Percentiles rank a stretch among this genome's conserved stretches.
Conservation (phyloP, 1,139 yeast genomes). For the Yamadazyma trypodendri region DNA sequence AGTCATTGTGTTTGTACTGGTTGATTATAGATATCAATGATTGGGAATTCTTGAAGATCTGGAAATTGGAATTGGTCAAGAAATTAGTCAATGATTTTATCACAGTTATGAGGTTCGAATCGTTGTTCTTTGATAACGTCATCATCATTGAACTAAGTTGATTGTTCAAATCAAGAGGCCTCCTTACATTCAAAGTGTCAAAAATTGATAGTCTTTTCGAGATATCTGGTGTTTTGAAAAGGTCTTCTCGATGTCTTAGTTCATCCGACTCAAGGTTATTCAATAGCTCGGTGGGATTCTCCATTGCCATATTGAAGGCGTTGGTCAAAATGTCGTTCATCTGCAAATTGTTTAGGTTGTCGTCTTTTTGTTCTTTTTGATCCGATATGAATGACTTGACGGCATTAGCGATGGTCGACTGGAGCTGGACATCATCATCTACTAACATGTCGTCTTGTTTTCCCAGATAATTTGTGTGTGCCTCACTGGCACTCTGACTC, state of each 20-base stretch:
- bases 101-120: constrained; percentile 33
- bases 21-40: constrained; percentile 16
- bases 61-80: constrained; percentile 24
- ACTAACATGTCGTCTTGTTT: neutral
- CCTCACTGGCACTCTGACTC: no score
- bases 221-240: constrained; percentile 8
- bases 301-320: constrained; percentile 72
- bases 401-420: constrained; percentile 26
- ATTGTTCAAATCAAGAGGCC: constrained; percentile 19
- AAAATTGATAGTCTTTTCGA: constrained; percentile 54
- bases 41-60: constrained; percentile 18
- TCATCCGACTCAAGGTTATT: constrained; percentile 46
- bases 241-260: constrained; percentile 9
- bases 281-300: constrained; percentile 56
- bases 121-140: constrained; percentile 26
- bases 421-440: constrained; percentile 15
- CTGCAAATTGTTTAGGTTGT: constrained; percentile 50
- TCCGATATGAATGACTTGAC: constrained; percentile 22
- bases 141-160: constrained; percentile 26
- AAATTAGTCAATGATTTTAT: constrained; percentile 45
- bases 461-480: no score
- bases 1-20: constrained; percentile 25
- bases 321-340: constrained; percentile 71
- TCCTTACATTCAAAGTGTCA: constrained; percentile 47
- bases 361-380: constrained; percentile 29